Conservation (phyloP, 2,329 filamentous ascomycete species). For the Alternaria incomplexa region DNA sequence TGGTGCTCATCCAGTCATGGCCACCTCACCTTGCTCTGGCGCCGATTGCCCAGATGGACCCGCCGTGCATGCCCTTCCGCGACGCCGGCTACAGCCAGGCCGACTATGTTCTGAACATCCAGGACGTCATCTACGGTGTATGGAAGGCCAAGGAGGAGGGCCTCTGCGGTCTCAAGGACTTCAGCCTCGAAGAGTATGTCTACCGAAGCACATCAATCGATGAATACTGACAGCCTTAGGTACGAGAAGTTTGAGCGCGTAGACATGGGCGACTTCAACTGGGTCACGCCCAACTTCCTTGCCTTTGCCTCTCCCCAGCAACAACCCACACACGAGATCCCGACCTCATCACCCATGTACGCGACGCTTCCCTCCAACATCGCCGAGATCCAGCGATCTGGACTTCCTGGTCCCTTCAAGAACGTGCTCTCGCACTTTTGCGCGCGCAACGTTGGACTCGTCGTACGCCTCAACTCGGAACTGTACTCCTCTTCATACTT, state of each 20-base stretch:
- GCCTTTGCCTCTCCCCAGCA: constrained; percentile 96
- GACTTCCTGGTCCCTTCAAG: constrained; percentile 86
- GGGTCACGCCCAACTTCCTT: constrained; percentile 93
- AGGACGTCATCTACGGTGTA: constrained; percentile 97
- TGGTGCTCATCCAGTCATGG: constrained; percentile 98
- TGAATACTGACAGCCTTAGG: constrained; percentile 48
- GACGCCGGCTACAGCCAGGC: constrained; percentile 98
- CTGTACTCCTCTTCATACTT: constrained; percentile 98
- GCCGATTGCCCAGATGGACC: constrained; percentile 94
- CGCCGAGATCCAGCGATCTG: constrained; percentile 72
- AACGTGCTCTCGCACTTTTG: constrained; percentile 92
- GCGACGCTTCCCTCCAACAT: constrained; percentile 75
- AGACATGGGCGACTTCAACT: constrained; percentile 99
- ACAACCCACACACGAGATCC: constrained; percentile 73
- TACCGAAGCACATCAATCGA: background rate
- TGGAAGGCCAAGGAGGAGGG: constrained; percentile 99
- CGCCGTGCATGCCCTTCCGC: constrained; percentile 97
- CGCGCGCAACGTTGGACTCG: constrained; percentile 85
- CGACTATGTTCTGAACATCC: constrained; percentile 92
- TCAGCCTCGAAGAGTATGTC: constrained; percentile 84
- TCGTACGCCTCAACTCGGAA: constrained; percentile 93
- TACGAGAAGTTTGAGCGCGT: constrained; percentile 96
- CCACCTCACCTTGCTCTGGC: constrained; percentile 93
- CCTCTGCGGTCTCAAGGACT: constrained; percentile 88
- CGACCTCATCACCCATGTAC: constrained; percentile 75